A percentile compares a stretch with the other conserved stretches of the same genome.
These are phyloP conservation scores for Termitomyces eurrhizus DNA, from an alignment of 768 basidiomycete genomes.

Conservation along the genomic window DNA sequence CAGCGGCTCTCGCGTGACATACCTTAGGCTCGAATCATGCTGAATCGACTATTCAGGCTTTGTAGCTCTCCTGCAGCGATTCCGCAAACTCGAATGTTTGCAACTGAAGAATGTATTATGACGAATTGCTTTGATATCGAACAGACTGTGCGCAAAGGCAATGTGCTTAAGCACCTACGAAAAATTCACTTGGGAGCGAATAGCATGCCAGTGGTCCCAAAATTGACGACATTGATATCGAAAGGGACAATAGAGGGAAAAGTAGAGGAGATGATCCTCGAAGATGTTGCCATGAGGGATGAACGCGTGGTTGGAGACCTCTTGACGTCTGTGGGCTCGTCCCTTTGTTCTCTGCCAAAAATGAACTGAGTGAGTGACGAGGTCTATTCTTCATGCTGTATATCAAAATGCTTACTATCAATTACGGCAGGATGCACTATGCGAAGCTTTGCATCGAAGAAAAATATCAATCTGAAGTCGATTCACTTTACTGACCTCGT, in stretches of 20 bases:
- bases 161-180: conserved; percentile 3
- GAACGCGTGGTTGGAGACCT: conserved; percentile 2
- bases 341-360: conserved; percentile 10
- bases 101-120: conserved; percentile 7
- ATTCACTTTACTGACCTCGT: conserved; percentile 14
- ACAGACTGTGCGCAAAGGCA: background rate
- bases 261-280: conserved; percentile 4
- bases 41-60: conserved; percentile 7
- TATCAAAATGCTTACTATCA: background rate
- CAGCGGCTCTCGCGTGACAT: background rate
- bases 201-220: conserved; percentile 4
- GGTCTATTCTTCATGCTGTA: background rate
- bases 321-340: background rate
- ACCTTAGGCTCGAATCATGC: conserved; percentile 2
- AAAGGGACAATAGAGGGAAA: background rate
- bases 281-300: conserved; percentile 4
- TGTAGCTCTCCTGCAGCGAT: background rate
- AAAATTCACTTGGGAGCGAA: conserved; percentile 8
- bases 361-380: conserved; percentile 6
- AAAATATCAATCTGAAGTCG: conserved; percentile 5
- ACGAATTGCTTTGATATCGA: conserved; percentile 2
- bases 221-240: conserved; percentile 6
- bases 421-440: background rate
- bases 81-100: conserved; percentile 5
- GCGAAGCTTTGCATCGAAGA: background rate